phyloP scores from a whole-genome alignment of 2,329 filamentous ascomycete species.

The Acrodontium crateriforme region DNA sequence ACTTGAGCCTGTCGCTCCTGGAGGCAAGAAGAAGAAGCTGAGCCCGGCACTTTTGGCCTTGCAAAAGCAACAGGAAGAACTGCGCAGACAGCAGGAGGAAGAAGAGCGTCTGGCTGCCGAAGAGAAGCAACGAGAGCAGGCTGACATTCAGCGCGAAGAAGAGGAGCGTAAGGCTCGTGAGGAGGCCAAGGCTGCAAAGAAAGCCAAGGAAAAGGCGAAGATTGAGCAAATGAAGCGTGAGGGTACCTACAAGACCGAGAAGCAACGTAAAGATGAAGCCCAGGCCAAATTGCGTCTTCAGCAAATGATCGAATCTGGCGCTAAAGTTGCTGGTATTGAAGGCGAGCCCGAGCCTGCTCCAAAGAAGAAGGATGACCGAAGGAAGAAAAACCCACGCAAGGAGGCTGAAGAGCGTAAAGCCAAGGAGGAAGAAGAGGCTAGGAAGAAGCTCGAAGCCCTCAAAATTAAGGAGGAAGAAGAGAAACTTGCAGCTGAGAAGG shows the following conservation, averaged over 20 bases:
- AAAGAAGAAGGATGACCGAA: slow-evolving; percentile 62
- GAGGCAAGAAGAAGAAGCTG: slow-evolving; percentile 81
- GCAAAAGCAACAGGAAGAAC: slow-evolving; percentile 71
- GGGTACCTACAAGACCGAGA: slow-evolving; percentile 75
- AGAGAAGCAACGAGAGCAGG: slow-evolving; percentile 50
- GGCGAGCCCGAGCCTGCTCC: slow-evolving; percentile 54
- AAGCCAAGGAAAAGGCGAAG: slow-evolving; percentile 75
- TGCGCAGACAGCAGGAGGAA: slow-evolving; percentile 53
- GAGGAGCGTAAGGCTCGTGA: slow-evolving; percentile 58
- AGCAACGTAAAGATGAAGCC: slow-evolving; percentile 69
- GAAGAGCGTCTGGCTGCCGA: slow-evolving; percentile 42
- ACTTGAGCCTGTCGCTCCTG: slow-evolving; percentile 26
- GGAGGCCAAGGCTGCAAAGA: slow-evolving; percentile 63
- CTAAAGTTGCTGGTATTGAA: slow-evolving; percentile 43
- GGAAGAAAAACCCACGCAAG: slow-evolving; percentile 60
- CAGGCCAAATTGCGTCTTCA: slow-evolving; percentile 66
- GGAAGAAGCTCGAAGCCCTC: slow-evolving; percentile 42
- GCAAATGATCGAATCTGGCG: slow-evolving; percentile 70
- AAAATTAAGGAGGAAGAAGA: slow-evolving; percentile 48
- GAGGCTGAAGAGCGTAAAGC: slow-evolving; percentile 41
- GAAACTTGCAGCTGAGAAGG: slow-evolving; percentile 55
- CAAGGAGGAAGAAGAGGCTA: slow-evolving; percentile 39
- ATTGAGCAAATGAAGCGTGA: slow-evolving; percentile 80
- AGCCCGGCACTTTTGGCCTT: slow-evolving; percentile 58
- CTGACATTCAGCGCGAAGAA: slow-evolving; percentile 51